Evolutionary conservation across 2,329 filamentous ascomycete genomes (phyloP).

Genomic region (Epichloe gansuensis): DNA sequence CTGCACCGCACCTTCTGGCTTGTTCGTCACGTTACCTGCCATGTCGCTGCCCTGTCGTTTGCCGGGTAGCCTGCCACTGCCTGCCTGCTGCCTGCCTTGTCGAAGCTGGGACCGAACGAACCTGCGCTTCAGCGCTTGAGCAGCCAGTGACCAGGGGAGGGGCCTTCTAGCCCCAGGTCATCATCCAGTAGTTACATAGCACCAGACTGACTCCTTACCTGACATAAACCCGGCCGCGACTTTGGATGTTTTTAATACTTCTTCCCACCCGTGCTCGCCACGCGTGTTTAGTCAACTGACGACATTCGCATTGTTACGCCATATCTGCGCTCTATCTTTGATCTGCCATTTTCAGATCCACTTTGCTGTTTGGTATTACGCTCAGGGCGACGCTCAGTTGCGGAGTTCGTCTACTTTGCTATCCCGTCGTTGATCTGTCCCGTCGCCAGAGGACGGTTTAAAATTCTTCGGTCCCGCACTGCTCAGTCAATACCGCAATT

Average conservation of each 20-base stretch:
- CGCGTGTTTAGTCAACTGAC: neutral
- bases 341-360: neutral
- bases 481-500: conserved; percentile 4
- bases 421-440: conserved; percentile 16
- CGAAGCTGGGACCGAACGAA: neutral
- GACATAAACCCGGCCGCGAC: neutral
- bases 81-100: neutral
- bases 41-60: neutral
- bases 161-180: neutral
- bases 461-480: conserved; percentile 20
- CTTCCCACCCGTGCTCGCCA: neutral
- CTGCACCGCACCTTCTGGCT: neutral
- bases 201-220: too few relatives aligned
- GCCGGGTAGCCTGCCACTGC: neutral
- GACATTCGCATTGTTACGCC: neutral
- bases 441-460: conserved; percentile 13
- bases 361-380: neutral
- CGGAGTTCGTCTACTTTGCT: conserved; percentile 16
- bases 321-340: neutral
- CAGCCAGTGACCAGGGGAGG: neutral
- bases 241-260: neutral
- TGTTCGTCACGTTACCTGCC: conserved; percentile 3
- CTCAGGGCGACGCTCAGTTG: conserved; percentile 5
- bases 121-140: conserved; percentile 1
- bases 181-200: neutral